Conservation (phyloP, 1,139 yeast genomes). For the Suhomyces kunorum region DNA sequence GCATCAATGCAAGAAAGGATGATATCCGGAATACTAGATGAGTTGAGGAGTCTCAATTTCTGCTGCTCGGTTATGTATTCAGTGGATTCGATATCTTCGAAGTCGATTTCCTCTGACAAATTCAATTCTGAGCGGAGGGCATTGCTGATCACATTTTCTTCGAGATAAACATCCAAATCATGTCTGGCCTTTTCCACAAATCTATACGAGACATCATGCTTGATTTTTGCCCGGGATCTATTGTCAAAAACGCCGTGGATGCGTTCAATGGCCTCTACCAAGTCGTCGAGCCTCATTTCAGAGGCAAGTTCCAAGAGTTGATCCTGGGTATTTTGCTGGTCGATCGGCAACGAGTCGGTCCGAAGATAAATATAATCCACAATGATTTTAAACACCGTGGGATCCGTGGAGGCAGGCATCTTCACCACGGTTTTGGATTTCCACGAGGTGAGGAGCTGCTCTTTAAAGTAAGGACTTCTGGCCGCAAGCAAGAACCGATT, state of each 20-base stretch:
- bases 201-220: slow-evolving; percentile 45
- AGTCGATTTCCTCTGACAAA: slow-evolving; percentile 26
- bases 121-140: slow-evolving; percentile 13
- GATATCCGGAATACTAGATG: slow-evolving; percentile 49
- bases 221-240: slow-evolving; percentile 40
- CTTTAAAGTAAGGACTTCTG: slow-evolving; percentile 33
- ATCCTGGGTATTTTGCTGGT: slow-evolving; percentile 22
- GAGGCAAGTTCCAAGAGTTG: slow-evolving; percentile 35
- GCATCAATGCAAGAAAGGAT: slow-evolving; percentile 43
- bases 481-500: slow-evolving; percentile 47
- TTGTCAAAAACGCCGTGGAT: slow-evolving; percentile 18
- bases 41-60: slow-evolving; percentile 22
- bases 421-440: slow-evolving; percentile 21
- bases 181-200: slow-evolving; percentile 50
- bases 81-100: slow-evolving; percentile 34
- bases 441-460: slow-evolving; percentile 33
- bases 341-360: slow-evolving; percentile 31
- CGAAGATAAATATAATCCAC: slow-evolving; percentile 56
- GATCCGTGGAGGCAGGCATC: slow-evolving; percentile 25
- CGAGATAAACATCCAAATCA: slow-evolving; percentile 45
- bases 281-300: slow-evolving; percentile 36
- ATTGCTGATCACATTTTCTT: slow-evolving; percentile 35
- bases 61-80: slow-evolving; percentile 20
- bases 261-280: slow-evolving; percentile 33
- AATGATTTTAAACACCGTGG: slow-evolving; percentile 36